A percentile compares a stretch with the other conserved stretches of the same genome.
Evolutionary conservation across 1,284 basidiomycete species (phyloP).

Genomic region (Cerioporus squamosus): DNA sequence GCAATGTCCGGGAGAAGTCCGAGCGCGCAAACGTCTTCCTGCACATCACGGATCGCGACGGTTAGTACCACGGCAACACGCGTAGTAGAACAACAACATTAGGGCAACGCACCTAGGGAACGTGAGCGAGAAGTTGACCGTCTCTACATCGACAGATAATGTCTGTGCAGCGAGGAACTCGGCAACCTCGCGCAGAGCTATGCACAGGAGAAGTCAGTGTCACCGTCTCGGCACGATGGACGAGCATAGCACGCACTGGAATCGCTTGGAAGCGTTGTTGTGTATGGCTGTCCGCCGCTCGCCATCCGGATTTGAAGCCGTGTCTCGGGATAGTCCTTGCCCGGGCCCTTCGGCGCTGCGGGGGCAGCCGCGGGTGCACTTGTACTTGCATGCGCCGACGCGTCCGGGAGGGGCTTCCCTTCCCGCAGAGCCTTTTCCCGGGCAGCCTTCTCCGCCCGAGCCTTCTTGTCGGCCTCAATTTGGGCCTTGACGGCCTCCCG

Average conservation of each 20-base stretch:
- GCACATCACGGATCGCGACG: conserved; percentile 6
- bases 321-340: conserved; percentile 82
- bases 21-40: conserved; percentile 70
- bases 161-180: conserved; percentile 83
- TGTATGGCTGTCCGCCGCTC: conserved; percentile 78
- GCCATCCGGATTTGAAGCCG: conserved; percentile 85
- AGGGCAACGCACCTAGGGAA: conserved; percentile 74
- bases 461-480: conserved; percentile 91
- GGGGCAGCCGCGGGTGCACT: conserved; percentile 42
- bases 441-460: conserved; percentile 85
- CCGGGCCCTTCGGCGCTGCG: conserved; percentile 51
- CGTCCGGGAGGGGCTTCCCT: conserved; percentile 54
- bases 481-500: conserved; percentile 87
- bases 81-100: background rate
- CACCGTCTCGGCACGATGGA: background rate
- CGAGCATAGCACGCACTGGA: conserved; percentile 58
- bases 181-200: conserved; percentile 84
- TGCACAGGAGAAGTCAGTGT: conserved; percentile 1
- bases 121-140: conserved; percentile 74
- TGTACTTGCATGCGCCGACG: conserved; percentile 23
- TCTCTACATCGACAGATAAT: conserved; percentile 71
- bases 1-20: conserved; percentile 72
- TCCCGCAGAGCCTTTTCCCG: conserved; percentile 89
- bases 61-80: background rate
- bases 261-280: conserved; percentile 81